Evolutionary conservation across 1,284 basidiomycete species (phyloP).

Genomic region (Caloboletus inedulis): DNA sequence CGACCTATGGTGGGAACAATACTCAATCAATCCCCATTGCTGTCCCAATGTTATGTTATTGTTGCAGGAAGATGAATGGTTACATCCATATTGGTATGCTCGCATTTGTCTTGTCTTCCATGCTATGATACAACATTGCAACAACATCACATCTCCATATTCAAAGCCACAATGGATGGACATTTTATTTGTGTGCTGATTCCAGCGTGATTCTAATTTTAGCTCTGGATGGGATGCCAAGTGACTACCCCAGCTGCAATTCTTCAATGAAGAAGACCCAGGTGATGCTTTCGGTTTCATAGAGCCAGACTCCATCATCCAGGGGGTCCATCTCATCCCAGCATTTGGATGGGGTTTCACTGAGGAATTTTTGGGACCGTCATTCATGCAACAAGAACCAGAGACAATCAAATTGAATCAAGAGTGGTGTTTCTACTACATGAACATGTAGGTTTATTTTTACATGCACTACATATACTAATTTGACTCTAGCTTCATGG

Average conservation of each 20-base stretch:
- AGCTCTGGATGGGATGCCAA: not conserved
- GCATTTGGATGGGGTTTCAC: not conserved
- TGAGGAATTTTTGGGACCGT: not conserved
- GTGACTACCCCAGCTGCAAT: not conserved
- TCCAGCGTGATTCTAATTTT: not conserved
- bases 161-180: not conserved
- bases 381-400: not conserved
- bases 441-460: not conserved
- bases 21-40: constrained; percentile 21
- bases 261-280: not conserved
- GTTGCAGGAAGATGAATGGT: constrained; percentile 5
- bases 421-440: not conserved
- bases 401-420: not conserved
- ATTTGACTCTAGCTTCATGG: not conserved
- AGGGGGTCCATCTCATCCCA: not conserved
- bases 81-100: constrained; percentile 37
- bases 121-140: constrained; percentile 16
- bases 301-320: not conserved
- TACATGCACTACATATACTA: not conserved
- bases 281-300: not conserved
- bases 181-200: not conserved
- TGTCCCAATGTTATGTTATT: constrained; percentile 14
- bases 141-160: not conserved
- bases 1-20: constrained; percentile 24
- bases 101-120: constrained; percentile 8